Percentiles rank a stretch among this genome's conserved stretches.
These are phyloP conservation scores for Trametes meyenii DNA, from an alignment of 768 basidiomycete genomes.

Conservation along the genomic window DNA sequence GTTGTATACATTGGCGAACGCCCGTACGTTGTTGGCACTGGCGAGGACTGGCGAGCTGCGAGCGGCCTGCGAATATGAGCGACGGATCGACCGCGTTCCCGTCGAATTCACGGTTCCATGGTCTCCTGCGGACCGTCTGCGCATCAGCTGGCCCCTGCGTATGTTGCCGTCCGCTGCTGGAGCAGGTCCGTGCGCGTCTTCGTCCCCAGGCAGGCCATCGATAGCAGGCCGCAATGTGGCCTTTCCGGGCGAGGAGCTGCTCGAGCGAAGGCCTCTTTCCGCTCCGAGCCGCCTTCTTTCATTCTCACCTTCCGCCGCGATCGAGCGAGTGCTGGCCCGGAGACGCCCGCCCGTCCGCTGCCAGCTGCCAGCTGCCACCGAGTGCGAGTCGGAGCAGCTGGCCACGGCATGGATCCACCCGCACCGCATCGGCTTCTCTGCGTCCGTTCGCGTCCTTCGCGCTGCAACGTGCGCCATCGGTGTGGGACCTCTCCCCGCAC, in stretches of 20 bases:
- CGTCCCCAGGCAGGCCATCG: constrained; percentile 4
- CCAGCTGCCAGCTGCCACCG: no score
- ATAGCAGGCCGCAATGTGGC: constrained; percentile 13
- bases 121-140: constrained; percentile 13
- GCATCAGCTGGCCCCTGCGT: constrained; percentile 13
- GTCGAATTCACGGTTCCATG: no score
- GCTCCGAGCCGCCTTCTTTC: background rate
- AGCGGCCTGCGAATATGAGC: constrained; percentile 12
- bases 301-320: background rate
- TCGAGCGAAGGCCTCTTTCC: constrained; percentile 2
- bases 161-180: no score
- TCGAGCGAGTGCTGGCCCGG: background rate
- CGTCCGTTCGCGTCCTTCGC: background rate
- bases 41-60: background rate
- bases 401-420: no score
- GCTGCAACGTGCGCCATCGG: no score
- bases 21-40: background rate
- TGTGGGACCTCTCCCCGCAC: background rate
- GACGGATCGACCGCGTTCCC: background rate
- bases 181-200: background rate
- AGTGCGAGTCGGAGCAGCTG: no score
- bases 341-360: background rate
- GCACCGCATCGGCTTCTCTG: background rate
- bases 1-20: background rate
- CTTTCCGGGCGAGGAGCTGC: constrained; percentile 3